phyloP scores from a whole-genome alignment of 192 early-diverging fungal species.

The Hyaloraphidium curvatum region DNA sequence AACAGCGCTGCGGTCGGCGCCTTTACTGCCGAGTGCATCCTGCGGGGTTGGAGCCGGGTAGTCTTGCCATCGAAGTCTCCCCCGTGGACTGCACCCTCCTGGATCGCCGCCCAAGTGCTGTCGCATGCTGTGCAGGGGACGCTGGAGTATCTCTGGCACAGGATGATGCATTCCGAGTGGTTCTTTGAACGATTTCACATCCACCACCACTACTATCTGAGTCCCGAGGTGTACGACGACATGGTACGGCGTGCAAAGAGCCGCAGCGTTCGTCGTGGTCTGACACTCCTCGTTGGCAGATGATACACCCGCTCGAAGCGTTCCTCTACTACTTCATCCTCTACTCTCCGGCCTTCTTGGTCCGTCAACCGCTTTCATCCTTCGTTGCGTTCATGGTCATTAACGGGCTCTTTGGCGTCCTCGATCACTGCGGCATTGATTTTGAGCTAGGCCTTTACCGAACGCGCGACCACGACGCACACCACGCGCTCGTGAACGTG shows the following conservation, averaged over 20 bases:
- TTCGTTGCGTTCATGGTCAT: not conserved
- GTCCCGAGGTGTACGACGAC: not conserved
- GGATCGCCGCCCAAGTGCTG: not conserved
- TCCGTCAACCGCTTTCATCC: not conserved
- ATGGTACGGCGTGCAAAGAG: too few relatives aligned
- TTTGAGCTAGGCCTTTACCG: not conserved
- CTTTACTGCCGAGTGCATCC: not conserved
- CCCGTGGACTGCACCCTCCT: not conserved
- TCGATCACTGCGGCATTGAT: not conserved
- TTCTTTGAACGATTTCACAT: not conserved
- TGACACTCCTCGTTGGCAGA: too few relatives aligned
- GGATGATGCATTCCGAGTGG: not conserved
- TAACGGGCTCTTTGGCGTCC: not conserved
- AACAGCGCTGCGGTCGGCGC: not conserved
- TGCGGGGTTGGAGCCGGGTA: not conserved
- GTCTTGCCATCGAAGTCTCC: not conserved
- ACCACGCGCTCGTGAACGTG: not conserved
- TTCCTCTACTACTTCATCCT: not conserved
- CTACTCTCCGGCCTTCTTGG: not conserved
- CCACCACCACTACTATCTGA: not conserved
- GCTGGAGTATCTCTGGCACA: not conserved
- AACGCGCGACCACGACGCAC: not conserved
- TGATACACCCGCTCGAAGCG: constrained; percentile 1
- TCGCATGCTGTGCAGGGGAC: not conserved
- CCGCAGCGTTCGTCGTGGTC: too few relatives aligned